These are phyloP conservation scores for Aechmea fasciata DNA, from an alignment of 176 grass and related monocot species.

Conservation along the genomic window DNA sequence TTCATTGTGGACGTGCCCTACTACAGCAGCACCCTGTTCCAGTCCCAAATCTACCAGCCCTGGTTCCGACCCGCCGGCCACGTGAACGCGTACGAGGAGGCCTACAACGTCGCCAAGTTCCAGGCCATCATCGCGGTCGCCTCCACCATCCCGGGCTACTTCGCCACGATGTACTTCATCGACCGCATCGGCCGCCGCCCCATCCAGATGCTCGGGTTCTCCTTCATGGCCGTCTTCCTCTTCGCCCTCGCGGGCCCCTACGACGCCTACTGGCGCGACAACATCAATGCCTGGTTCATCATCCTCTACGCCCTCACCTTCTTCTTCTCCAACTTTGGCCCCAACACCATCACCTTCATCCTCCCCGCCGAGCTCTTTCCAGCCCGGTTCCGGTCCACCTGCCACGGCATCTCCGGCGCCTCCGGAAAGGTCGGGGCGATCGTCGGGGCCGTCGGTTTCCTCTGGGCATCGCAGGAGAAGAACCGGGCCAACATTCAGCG, in stretches of 20 bases:
- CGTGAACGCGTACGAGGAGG: constrained; percentile 24
- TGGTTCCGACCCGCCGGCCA: constrained; percentile 2
- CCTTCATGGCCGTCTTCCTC: constrained; percentile 46
- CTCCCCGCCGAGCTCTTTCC: constrained; percentile 38
- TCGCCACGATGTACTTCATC: constrained; percentile 31
- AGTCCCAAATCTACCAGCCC: constrained; percentile 21
- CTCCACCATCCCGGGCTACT: constrained; percentile 40
- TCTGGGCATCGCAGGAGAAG: constrained; percentile 26
- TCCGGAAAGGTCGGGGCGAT: constrained; percentile 27
- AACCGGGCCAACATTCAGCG: neutral
- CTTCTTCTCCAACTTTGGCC: constrained; percentile 47
- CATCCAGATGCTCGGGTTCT: constrained; percentile 35
- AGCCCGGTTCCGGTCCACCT: constrained; percentile 30
- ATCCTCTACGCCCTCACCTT: constrained; percentile 31
- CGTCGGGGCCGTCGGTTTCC: constrained; percentile 31
- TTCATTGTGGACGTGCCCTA: constrained; percentile 35
- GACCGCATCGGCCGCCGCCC: constrained; percentile 29
- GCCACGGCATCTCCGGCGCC: constrained; percentile 33
- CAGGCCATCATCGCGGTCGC: constrained; percentile 29
- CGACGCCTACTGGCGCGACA: constrained; percentile 22
- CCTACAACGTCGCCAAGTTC: constrained; percentile 31
- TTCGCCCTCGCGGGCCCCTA: constrained; percentile 30
- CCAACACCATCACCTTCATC: constrained; percentile 36
- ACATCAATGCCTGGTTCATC: constrained; percentile 21
- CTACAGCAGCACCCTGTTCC: constrained; percentile 37